phyloP scores from a whole-genome alignment of 345 rosid genomes.

The Boechera divaricarpa region DNA sequence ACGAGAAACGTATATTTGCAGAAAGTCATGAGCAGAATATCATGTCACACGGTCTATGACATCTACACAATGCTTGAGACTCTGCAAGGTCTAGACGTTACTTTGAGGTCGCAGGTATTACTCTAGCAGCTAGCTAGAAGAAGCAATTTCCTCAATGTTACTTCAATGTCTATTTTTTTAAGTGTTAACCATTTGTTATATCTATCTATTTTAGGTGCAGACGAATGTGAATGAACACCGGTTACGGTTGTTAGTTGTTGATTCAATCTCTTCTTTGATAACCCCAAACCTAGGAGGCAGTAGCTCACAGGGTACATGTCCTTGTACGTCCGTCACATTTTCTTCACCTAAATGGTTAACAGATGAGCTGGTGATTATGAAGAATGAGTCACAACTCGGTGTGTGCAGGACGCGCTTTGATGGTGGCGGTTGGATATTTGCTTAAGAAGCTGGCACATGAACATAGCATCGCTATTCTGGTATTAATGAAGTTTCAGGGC shows the following conservation, averaged over 20 bases:
- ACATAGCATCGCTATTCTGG: slow-evolving; percentile 67
- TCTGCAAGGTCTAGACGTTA: slow-evolving; percentile 59
- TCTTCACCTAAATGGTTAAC: slow-evolving; percentile 17
- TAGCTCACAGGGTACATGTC: slow-evolving; percentile 66
- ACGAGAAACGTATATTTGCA: slow-evolving; percentile 43
- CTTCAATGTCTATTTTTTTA: slow-evolving; percentile 2
- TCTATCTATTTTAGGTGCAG: slow-evolving; percentile 45
- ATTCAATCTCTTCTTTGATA: slow-evolving; percentile 78
- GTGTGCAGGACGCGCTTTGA: slow-evolving; percentile 71
- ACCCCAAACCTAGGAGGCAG: slow-evolving; percentile 77
- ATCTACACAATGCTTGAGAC: slow-evolving; percentile 67
- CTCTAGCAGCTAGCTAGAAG: slow-evolving; percentile 6
- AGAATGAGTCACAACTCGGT: slow-evolving; percentile 19
- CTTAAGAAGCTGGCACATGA: slow-evolving; percentile 86
- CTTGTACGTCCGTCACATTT: slow-evolving; percentile 34
- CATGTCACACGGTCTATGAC: slow-evolving; percentile 68
- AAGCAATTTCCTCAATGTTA: slow-evolving; percentile 13
- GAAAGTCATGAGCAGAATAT: slow-evolving; percentile 62
- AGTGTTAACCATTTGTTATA: slow-evolving; percentile 3
- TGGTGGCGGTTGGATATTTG: slow-evolving; percentile 70
- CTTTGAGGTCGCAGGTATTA: slow-evolving; percentile 63
- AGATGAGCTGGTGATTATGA: background rate
- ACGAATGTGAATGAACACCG: slow-evolving; percentile 41
- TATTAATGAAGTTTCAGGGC: slow-evolving; percentile 38
- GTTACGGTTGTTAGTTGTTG: slow-evolving; percentile 62